Evolutionary conservation across 2,329 filamentous ascomycete species (phyloP).

Genomic region (Sporothrix luriei): DNA sequence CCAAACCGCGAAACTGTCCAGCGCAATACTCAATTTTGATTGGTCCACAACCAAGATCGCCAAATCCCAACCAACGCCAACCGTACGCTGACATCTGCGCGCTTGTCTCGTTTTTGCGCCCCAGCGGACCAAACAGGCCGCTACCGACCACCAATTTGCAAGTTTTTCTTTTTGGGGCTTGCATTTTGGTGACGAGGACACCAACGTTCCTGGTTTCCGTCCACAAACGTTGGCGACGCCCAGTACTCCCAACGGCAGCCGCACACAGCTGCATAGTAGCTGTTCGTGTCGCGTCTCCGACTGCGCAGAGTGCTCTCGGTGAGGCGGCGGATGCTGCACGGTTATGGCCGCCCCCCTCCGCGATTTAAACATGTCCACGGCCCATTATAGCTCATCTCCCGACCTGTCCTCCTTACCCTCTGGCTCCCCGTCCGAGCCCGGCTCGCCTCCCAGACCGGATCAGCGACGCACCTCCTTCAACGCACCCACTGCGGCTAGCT

Average conservation of each 20-base stretch:
- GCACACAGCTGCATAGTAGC: conserved; percentile 6
- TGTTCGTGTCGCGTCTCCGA: conserved; percentile 9
- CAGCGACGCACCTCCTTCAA: conserved; percentile 49
- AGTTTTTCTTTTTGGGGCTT: neutral
- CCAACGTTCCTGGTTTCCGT: neutral
- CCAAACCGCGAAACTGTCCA: conserved; percentile 3
- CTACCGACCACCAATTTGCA: neutral
- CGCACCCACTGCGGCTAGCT: conserved; percentile 42
- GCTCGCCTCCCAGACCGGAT: conserved; percentile 49
- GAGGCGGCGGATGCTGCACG: conserved; percentile 5
- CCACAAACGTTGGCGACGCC: neutral
- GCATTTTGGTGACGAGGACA: neutral
- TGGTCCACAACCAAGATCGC: conserved; percentile 28
- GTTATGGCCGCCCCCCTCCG: conserved; percentile 33
- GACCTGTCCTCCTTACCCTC: conserved; percentile 58
- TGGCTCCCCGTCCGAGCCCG: conserved; percentile 54
- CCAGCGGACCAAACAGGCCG: conserved; percentile 8
- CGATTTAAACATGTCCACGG: conserved; percentile 43
- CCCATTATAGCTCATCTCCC: conserved; percentile 52
- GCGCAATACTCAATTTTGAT: conserved; percentile 24
- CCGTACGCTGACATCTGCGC: conserved; percentile 8
- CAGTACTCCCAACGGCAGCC: neutral
- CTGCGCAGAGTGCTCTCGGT: conserved; percentile 5
- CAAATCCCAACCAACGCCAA: conserved; percentile 25
- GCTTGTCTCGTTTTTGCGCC: conserved; percentile 19